Evolutionary conservation across 768 basidiomycete species (phyloP).

Genomic region (Russula sp.): DNA sequence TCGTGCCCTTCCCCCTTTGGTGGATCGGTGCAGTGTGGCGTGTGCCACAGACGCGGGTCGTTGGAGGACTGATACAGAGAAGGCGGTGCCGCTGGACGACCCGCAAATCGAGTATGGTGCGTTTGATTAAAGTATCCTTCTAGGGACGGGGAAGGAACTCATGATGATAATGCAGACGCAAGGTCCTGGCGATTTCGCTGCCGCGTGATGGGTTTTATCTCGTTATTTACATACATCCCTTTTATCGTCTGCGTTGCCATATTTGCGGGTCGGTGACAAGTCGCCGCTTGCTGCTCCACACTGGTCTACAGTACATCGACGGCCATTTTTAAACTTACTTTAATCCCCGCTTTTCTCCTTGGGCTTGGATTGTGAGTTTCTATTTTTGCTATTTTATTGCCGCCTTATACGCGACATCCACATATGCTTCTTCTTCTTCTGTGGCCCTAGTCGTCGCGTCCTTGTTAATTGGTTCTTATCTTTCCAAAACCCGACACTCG

Average conservation of each 20-base stretch:
- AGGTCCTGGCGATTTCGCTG: conserved; percentile 72
- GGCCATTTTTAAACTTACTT: neutral
- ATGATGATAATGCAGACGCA: conserved; percentile 49
- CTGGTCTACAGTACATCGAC: neutral
- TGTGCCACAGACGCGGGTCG: conserved; percentile 60
- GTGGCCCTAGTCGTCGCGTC: neutral
- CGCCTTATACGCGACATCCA: conserved; percentile 4
- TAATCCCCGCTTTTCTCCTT: conserved; percentile 1
- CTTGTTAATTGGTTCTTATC: conserved; percentile 2
- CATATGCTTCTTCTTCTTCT: conserved; percentile 10
- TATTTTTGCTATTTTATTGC: neutral
- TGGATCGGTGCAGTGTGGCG: conserved; percentile 60
- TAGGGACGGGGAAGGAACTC: conserved; percentile 1
- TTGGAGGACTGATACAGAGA: conserved; percentile 58
- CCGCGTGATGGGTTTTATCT: conserved; percentile 65
- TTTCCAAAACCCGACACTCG: neutral
- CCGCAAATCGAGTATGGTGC: conserved; percentile 75
- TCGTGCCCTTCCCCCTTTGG: conserved; percentile 57
- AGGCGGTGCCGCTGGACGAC: conserved; percentile 71
- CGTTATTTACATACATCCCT: conserved; percentile 72
- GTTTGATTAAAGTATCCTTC: conserved; percentile 30
- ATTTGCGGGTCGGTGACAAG: conserved; percentile 41
- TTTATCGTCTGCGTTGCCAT: conserved; percentile 73
- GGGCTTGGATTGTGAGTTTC: conserved; percentile 18
- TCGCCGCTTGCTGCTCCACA: neutral